A percentile compares a stretch with the other conserved stretches of the same genome.
These are phyloP conservation scores for Lumnitzera littorea DNA, from an alignment of 345 rosid species.

Conservation along the genomic window DNA sequence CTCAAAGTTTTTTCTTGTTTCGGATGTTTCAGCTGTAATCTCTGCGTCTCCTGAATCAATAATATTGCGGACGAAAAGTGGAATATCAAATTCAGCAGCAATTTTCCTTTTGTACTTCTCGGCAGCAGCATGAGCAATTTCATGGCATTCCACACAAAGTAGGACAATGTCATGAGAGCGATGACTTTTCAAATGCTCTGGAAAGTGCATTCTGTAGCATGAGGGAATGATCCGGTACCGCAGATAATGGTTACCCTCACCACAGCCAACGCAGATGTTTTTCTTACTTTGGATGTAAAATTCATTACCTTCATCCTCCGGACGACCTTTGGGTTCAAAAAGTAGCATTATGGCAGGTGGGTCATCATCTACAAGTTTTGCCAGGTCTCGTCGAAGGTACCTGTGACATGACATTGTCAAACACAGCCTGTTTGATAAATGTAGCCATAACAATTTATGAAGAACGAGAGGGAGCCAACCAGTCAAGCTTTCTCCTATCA, in stretches of 20 bases:
- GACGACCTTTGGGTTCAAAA: constrained; percentile 96
- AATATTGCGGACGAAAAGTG: constrained; percentile 78
- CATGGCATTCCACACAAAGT: constrained; percentile 96
- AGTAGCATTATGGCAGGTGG: constrained; percentile 90
- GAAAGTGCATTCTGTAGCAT: constrained; percentile 93
- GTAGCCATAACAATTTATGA: constrained; percentile 7
- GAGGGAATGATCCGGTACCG: constrained; percentile 94
- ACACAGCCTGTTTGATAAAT: constrained; percentile 6
- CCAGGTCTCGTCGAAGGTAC: constrained; percentile 73
- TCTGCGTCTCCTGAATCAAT: constrained; percentile 43
- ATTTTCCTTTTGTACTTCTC: constrained; percentile 78
- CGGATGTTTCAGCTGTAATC: constrained; percentile 28
- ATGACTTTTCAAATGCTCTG: constrained; percentile 96
- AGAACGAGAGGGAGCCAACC: constrained; percentile 33
- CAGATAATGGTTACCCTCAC: constrained; percentile 86
- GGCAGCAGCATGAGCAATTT: constrained; percentile 91
- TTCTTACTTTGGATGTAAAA: constrained; percentile 91
- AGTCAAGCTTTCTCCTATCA: constrained; percentile 84
- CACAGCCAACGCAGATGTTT: constrained; percentile 94
- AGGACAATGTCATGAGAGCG: constrained; percentile 98
- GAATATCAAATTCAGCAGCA: constrained; percentile 73
- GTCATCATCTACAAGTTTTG: constrained; percentile 66
- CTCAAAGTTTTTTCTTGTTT: constrained; percentile 26
- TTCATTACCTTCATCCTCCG: constrained; percentile 94
- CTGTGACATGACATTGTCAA: constrained; percentile 23